Conservation (phyloP, 495 filamentous ascomycete genomes). For the Penicillium ochrochloron region DNA sequence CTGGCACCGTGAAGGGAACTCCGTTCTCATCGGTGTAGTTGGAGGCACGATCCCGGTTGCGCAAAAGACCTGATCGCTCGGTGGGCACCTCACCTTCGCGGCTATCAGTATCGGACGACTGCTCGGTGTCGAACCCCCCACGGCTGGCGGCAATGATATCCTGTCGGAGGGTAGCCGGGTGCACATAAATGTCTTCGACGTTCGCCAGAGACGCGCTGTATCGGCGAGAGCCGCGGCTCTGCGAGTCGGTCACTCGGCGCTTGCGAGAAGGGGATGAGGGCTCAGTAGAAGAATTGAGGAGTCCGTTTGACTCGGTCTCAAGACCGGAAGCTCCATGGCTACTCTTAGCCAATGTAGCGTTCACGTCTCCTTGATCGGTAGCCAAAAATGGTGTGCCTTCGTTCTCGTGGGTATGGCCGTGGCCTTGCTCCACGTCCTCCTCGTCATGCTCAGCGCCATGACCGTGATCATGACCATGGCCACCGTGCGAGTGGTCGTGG, state of each 20-base stretch:
- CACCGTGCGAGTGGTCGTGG: slow-evolving; percentile 89
- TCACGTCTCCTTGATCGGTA: slow-evolving; percentile 52
- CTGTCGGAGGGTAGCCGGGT: slow-evolving; percentile 89
- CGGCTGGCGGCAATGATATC: slow-evolving; percentile 83
- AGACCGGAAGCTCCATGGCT: slow-evolving; percentile 16
- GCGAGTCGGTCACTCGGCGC: slow-evolving; percentile 39
- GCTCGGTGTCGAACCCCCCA: slow-evolving; percentile 53
- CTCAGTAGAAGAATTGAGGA: slow-evolving; percentile 41
- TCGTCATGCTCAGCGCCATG: slow-evolving; percentile 40
- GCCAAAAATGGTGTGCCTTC: slow-evolving; percentile 39
- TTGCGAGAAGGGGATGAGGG: slow-evolving; percentile 38
- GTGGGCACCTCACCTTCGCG: slow-evolving; percentile 51
- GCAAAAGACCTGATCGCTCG: slow-evolving; percentile 43
- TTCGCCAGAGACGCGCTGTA: slow-evolving; percentile 58
- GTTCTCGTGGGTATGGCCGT: slow-evolving; percentile 40
- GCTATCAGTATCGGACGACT: slow-evolving; percentile 58
- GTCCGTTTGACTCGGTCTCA: slow-evolving; percentile 43
- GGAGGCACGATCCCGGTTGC: slow-evolving; percentile 37
- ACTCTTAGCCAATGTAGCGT: slow-evolving; percentile 50
- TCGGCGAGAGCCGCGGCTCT: slow-evolving; percentile 55
- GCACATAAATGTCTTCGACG: slow-evolving; percentile 76
- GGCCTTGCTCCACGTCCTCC: slow-evolving; percentile 53
- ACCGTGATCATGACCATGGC: slow-evolving; percentile 58
- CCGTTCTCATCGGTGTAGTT: slow-evolving; percentile 48
- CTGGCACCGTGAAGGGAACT: slow-evolving; percentile 12